These are phyloP conservation scores for Dovyalis caffra DNA, from an alignment of 345 rosid genomes.

Conservation along the genomic window DNA sequence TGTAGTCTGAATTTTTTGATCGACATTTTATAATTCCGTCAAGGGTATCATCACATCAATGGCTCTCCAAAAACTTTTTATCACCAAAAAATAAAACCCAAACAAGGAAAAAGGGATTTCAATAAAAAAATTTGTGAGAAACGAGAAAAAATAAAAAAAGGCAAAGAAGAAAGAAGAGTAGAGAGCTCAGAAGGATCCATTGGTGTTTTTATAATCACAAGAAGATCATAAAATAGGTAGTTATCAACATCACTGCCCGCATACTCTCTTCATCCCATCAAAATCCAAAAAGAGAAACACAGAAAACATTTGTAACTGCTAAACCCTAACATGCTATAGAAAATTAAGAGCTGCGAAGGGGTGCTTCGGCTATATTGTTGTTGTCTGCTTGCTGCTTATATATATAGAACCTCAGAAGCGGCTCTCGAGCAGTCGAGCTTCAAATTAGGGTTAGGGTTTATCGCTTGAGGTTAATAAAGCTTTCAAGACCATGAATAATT, in stretches of 20 bases:
- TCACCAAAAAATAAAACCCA: neutral
- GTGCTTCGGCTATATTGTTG: neutral
- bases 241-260: conserved; percentile 43
- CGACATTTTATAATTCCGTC: conserved; percentile 51
- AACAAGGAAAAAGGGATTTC: no score
- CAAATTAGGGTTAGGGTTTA: conserved; percentile 22
- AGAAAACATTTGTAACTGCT: no score
- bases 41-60: conserved; percentile 35
- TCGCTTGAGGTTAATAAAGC: neutral
- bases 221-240: conserved; percentile 54
- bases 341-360: neutral
- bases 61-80: conserved; percentile 17
- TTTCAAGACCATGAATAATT: neutral
- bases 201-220: conserved; percentile 52
- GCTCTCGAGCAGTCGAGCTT: neutral
- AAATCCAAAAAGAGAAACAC: no score
- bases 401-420: neutral
- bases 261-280: neutral
- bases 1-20: conserved; percentile 67
- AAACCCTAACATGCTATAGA: neutral
- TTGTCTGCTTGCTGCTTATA: neutral
- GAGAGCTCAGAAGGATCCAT: conserved; percentile 66
- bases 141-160: neutral
- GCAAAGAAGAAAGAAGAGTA: neutral
- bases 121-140: neutral